These are phyloP conservation scores for Cutaneotrichosporon sp. DNA, from an alignment of 1,284 basidiomycete species.

Conservation along the genomic window DNA sequence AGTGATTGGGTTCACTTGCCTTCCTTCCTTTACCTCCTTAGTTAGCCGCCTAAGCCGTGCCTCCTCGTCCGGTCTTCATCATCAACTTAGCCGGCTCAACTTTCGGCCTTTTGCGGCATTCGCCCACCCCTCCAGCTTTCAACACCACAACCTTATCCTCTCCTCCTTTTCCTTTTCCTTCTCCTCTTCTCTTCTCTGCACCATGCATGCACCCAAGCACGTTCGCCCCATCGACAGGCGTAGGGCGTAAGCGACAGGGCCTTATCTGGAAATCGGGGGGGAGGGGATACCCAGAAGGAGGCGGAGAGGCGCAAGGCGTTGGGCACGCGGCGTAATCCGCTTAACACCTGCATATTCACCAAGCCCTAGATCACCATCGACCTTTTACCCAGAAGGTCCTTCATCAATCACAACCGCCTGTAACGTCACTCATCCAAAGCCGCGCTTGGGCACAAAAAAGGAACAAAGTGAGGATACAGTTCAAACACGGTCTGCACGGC, in stretches of 20 bases:
- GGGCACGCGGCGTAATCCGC: background rate
- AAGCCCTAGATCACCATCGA: background rate
- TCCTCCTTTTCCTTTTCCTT: background rate
- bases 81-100: background rate
- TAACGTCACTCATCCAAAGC: background rate
- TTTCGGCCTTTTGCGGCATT: constrained; percentile 11
- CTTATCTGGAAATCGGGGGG: background rate
- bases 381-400: background rate
- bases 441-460: background rate
- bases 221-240: background rate
- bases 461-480: background rate
- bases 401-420: background rate
- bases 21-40: background rate
- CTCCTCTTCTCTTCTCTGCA: background rate
- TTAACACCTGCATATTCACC: background rate
- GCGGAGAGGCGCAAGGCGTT: background rate
- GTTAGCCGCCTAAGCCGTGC: background rate
- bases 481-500: background rate
- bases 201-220: background rate
- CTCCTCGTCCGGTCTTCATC: background rate
- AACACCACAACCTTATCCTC: background rate
- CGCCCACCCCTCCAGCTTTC: background rate
- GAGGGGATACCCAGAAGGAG: background rate
- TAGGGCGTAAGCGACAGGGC: background rate
- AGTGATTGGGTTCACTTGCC: background rate